phyloP scores from a whole-genome alignment of 2,329 filamentous ascomycete species.

The Cadophora malorum region DNA sequence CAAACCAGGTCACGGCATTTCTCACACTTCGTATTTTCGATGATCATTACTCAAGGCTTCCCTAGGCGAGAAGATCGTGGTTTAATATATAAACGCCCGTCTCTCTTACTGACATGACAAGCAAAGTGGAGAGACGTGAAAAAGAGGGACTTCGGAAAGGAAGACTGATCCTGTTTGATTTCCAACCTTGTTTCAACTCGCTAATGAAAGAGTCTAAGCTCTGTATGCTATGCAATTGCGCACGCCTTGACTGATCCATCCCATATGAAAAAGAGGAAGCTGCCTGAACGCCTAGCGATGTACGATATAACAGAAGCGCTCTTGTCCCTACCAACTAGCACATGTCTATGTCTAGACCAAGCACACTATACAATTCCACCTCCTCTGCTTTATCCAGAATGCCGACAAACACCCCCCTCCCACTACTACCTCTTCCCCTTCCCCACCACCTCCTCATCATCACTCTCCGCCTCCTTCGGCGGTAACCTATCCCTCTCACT shows the following conservation, averaged over 20 bases:
- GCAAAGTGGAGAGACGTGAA: too few relatives aligned
- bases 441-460: conserved; percentile 20
- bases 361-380: not conserved
- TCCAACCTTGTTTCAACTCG: not conserved
- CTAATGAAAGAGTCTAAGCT: not conserved
- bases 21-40: too few relatives aligned
- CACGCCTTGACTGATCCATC: not conserved
- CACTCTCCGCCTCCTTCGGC: conserved; percentile 25
- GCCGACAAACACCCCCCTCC: not conserved
- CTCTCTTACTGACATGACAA: too few relatives aligned
- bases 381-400: not conserved
- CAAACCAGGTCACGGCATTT: too few relatives aligned
- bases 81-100: too few relatives aligned
- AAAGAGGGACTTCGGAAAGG: too few relatives aligned
- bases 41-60: too few relatives aligned
- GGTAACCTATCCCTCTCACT: conserved; percentile 27
- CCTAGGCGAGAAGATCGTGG: too few relatives aligned
- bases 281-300: not conserved
- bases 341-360: not conserved
- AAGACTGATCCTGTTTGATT: too few relatives aligned
- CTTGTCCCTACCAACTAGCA: not conserved
- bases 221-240: not conserved
- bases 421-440: not conserved
- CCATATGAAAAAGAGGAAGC: not conserved
- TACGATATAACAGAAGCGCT: not conserved